Evolutionary conservation across 2,329 filamentous ascomycete genomes (phyloP), one percentile per base, ranked within the genome.

Genomic region (Microdochium nivale): DNA sequence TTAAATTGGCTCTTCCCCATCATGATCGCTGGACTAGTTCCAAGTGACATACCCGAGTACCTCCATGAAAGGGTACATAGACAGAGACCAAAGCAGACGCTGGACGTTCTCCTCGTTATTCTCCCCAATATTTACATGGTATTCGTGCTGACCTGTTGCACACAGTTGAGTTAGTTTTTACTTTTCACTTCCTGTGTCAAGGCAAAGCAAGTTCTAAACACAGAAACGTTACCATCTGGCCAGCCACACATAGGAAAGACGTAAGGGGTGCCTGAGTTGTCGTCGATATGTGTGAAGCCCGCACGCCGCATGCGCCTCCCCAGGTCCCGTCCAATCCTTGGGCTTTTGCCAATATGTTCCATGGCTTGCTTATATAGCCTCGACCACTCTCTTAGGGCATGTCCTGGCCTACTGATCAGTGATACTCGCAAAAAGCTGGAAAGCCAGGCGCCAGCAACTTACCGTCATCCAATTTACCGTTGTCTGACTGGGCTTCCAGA

Each of bases 401-500:
- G 79, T 50, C 77, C 78, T 84, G 55, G 50, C 21, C 30, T 32
- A 48, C 46, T 43, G 10, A 7, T 59, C 25, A 56, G 57, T 51
- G 52, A 53, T 46, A 53, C 50, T 49, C 49, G 48, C 43, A 25
- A 24, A 37, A 30, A 13, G 23, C 16, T 27, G 19, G 49, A 25
- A 25, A 11, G 9, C 33, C 48, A 24, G 24, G 14, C 16, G 23
- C 9, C 30, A 33, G 25, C 24, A 14, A 59, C 75, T 66, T 62
- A 77, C 81, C 75, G 49, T 84, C 77, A 11, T 81, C 84, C 59
- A 94, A 70, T n/a, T 81, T 83, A 4, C 90, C 90, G 60, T 88
- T 95, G 59, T 92, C 83, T 1, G 89, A 95, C 65, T 95, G 91
- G 25, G 88, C 83, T 57, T 90, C 89, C 66, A 85, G 86, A 62